Percentiles rank a stretch among this genome's conserved stretches.
Conservation (phyloP, 2,329 filamentous ascomycete genomes). For the Venturia asperata region DNA sequence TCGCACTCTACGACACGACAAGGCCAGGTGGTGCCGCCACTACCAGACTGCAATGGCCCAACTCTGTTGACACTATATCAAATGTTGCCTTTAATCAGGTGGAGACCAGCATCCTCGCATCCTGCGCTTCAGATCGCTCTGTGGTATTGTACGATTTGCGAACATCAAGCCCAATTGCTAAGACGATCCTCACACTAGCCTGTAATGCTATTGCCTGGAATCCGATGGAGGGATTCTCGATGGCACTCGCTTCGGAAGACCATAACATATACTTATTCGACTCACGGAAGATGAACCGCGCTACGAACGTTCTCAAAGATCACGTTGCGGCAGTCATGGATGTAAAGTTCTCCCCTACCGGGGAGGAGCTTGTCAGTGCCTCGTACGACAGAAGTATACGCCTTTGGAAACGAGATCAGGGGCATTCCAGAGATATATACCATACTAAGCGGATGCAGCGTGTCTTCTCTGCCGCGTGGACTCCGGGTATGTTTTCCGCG, state of each 20-base stretch:
- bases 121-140: slow-evolving; percentile 75
- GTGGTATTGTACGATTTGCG: slow-evolving; percentile 89
- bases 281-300: slow-evolving; percentile 81
- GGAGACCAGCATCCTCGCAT: slow-evolving; percentile 85
- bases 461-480: slow-evolving; percentile 78
- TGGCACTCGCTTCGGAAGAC: slow-evolving; percentile 88
- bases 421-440: slow-evolving; percentile 87
- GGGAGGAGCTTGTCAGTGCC: slow-evolving; percentile 84
- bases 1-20: slow-evolving; percentile 84
- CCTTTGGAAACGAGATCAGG: slow-evolving; percentile 71
- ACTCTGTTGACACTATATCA: slow-evolving; percentile 81
- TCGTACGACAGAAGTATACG: slow-evolving; percentile 84
- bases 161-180: slow-evolving; percentile 73
- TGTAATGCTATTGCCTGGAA: slow-evolving; percentile 87
- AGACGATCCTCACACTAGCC: slow-evolving; percentile 73
- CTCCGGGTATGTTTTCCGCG: slow-evolving; percentile 43
- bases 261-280: slow-evolving; percentile 93
- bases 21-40: slow-evolving; percentile 69
- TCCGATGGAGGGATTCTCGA: slow-evolving; percentile 93
- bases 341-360: slow-evolving; percentile 89
- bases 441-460: slow-evolving; percentile 98
- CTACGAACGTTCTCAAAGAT: slow-evolving; percentile 82
- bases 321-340: slow-evolving; percentile 93
- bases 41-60: slow-evolving; percentile 81
- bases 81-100: slow-evolving; percentile 85